Base-by-base conservation (phyloP, 2,329 filamentous ascomycete genomes). In the Fusarium circinatum region DNA sequence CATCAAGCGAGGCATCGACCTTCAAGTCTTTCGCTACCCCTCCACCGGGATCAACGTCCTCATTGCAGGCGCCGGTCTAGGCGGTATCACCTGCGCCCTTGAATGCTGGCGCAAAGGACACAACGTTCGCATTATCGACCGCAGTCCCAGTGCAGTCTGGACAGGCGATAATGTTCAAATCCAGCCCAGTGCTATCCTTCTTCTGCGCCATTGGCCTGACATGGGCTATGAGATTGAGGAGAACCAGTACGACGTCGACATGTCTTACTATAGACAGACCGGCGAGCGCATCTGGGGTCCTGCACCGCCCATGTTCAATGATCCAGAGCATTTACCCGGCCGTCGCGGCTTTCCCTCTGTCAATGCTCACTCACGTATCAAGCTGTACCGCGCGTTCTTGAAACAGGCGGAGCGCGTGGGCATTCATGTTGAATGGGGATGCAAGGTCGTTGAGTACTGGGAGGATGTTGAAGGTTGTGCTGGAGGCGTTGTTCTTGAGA, bases 101-200 rank as follows among this genome's bases (percentile, higher is more conserved):
- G 70, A 73, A 36, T 73, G 70, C 6, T 73, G 70, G 70, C 70
- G 70, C 9, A 73, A 73, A 38, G 70, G 70, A 8, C 70, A 73
- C 14, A 73, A 68, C 5, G 70, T 73, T 6, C 70, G 70, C 20
- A 44, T 73, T 8, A 24, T 73, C 3, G 70, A 73, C 15, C 47
- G 70, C 14, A 71, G 65, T n/a, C 51, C 65, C 2, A 32, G 65
- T 4, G 56, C 70, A 4, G 17, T 73, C 12, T 73, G 70, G 70
- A 73, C 70, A 8, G 70, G 70, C 5, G 70, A 73, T 8, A 73
- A 73, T 6, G 60, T 73, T 2, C 70, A 73, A 9, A 71, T 73
- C 6, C 70, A 73, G 2, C 70, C 70, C 39, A 73, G 70, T 8
- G 70, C 70, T 0, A 73, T 73, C 4, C 70, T 73, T 0, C 55